These are phyloP conservation scores for Rhodocollybia butyracea DNA, from an alignment of 768 basidiomycete genomes.

Conservation along the genomic window DNA sequence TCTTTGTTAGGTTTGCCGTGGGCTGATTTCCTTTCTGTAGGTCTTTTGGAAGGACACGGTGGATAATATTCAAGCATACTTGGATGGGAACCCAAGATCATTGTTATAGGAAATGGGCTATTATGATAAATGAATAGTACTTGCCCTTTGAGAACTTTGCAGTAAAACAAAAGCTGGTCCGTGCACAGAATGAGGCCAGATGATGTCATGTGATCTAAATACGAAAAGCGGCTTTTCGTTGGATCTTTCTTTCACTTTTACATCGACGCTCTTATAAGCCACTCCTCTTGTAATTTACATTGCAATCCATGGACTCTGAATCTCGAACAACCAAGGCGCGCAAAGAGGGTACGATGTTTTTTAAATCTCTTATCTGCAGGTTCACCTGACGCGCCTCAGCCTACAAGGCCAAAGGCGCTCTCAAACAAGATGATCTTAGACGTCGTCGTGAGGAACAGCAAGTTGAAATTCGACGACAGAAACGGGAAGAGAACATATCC, in stretches of 20 bases:
- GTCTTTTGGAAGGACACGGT: slow-evolving; percentile 52
- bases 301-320: slow-evolving; percentile 6
- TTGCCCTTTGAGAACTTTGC: not conserved
- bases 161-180: not conserved
- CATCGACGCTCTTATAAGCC: not conserved
- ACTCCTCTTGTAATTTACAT: not conserved
- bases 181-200: not conserved
- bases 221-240: not conserved
- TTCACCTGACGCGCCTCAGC: slow-evolving; percentile 49
- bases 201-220: slow-evolving; percentile 3
- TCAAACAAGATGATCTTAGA: slow-evolving; percentile 91
- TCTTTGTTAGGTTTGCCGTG: not conserved
- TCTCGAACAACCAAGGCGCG: slow-evolving; percentile 69
- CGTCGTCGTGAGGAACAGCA: slow-evolving; percentile 97
- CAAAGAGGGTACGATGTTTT: slow-evolving; percentile 57
- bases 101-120: not conserved
- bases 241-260: slow-evolving; percentile 1
- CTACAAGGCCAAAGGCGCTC: slow-evolving; percentile 87
- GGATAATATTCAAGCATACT: slow-evolving; percentile 53
- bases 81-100: slow-evolving; percentile 34
- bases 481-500: slow-evolving; percentile 97
- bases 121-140: not conserved
- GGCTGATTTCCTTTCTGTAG: slow-evolving; percentile 21
- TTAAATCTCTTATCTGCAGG: slow-evolving; percentile 20
- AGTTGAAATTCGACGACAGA: slow-evolving; percentile 97